Conservation (phyloP, 352 stramenopile species). For the Phytophthora multivora region DNA sequence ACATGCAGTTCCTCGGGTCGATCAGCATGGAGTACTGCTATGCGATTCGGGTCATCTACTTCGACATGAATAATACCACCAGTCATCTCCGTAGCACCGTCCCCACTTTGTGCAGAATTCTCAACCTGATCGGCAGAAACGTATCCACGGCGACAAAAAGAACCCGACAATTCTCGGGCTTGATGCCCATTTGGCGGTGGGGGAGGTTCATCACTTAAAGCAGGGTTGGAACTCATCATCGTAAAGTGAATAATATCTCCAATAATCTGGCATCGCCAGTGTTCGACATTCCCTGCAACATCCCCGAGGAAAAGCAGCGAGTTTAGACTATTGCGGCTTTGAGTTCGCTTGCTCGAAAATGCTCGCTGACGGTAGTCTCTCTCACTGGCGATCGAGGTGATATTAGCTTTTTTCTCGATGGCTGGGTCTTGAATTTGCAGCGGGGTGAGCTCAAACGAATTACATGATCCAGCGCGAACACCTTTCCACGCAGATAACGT, state of each 20-base stretch:
- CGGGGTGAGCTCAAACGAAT: slow-evolving; percentile 53
- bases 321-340: slow-evolving; percentile 51
- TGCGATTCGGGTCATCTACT: slow-evolving; percentile 84
- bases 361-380: slow-evolving; percentile 82
- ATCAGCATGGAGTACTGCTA: slow-evolving; percentile 64
- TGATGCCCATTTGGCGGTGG: slow-evolving; percentile 8
- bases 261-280: slow-evolving; percentile 75
- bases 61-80: slow-evolving; percentile 72
- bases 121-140: slow-evolving; percentile 25
- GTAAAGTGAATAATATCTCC: slow-evolving; percentile 65
- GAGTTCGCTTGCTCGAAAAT: slow-evolving; percentile 56
- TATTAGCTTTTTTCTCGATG: slow-evolving; percentile 56
- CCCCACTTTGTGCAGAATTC: slow-evolving; percentile 9
- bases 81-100: background rate
- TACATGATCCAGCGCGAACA: slow-evolving; percentile 30
- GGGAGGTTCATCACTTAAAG: slow-evolving; percentile 10
- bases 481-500: slow-evolving; percentile 72
- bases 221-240: slow-evolving; percentile 64
- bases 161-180: slow-evolving; percentile 6
- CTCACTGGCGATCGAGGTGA: slow-evolving; percentile 79
- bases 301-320: slow-evolving; percentile 82
- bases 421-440: slow-evolving; percentile 56
- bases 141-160: slow-evolving; percentile 45
- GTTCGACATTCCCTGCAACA: slow-evolving; percentile 56
- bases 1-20: slow-evolving; percentile 62